Evolutionary conservation across 139 green algal species (phyloP), one percentile per base, ranked within the genome.

Genomic region (Trebouxia sp.): DNA sequence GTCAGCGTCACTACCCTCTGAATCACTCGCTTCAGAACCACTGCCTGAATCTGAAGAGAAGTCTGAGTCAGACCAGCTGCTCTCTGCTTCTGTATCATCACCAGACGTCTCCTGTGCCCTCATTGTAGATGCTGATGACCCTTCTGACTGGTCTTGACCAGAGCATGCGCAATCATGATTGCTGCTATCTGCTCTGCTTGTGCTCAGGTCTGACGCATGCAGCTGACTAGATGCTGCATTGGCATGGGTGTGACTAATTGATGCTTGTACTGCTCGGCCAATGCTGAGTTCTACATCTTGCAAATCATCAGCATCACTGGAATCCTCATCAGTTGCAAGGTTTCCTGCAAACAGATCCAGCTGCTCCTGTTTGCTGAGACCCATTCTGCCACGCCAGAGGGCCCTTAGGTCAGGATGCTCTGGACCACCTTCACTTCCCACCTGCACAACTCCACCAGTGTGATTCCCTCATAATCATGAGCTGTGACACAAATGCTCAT

Each of bases 341-440:
- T 81, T n/a, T 35, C 56, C 76, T 67, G 80, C 82, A 39, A 41
- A 89, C 14, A 80, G 37, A 47, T 82, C 53, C 26, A 65, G 65
- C 78, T 91, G 87, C 48, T 90, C 85, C 39, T 83, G 45, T 65
- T 87, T 89, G 65, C 7, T 79, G 11, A 88, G 65, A 22, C 85
- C 85, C 77, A 90, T 84, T 56, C 87, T 76, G 20, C 87, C 87
- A 5, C 87, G 80, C 87, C 87, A 91, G 43, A 50, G 86, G 47
- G 39, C 65, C 41, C 83, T 69, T 47, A 91, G 51, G 42, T 20
- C 32, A 1, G 43, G 24, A 28, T 65, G n/a, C 14, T 79, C 42
- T 26, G 47, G 35, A 65, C 45, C 45, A 8, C 72, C 72, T 14
- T 62, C 32, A 15, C 47, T 79, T 15, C 72, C 72, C 11, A 79